phyloP scores from a whole-genome alignment of 441 rosid species.

The Erodium trifolium region DNA sequence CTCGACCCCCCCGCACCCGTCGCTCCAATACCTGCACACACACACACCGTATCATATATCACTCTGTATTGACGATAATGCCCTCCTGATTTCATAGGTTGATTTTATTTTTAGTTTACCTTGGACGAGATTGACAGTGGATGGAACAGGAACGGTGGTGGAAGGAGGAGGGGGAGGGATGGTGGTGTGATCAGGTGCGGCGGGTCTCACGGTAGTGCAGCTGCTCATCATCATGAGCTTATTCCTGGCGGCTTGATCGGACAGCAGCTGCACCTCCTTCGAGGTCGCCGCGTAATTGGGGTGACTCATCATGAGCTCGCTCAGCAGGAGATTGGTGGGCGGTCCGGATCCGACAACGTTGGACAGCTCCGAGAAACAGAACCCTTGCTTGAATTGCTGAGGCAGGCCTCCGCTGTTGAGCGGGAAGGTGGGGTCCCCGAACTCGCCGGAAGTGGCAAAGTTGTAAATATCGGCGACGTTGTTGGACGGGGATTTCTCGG shows the following conservation, averaged over 20 bases:
- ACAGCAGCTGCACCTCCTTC: no score
- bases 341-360: constrained; percentile 44
- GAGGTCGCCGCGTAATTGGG: not conserved
- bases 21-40: no score
- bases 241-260: constrained; percentile 21
- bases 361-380: constrained; percentile 40
- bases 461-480: constrained; percentile 29
- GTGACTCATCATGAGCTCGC: constrained; percentile 47
- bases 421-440: not conserved
- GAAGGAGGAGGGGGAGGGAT: no score
- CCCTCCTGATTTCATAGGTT: no score
- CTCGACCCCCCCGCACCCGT: no score
- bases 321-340: constrained; percentile 58
- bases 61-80: no score
- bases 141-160: no score
- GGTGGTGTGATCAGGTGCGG: not conserved
- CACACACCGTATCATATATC: no score
- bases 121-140: no score
- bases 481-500: constrained; percentile 24
- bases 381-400: constrained; percentile 38
- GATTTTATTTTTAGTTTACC: no score
- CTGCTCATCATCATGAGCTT: constrained; percentile 33
- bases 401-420: constrained; percentile 13
- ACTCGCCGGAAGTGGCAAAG: constrained; percentile 18
- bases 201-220: constrained; percentile 4